Conservation (phyloP, 116 monocot genomes). For the Iris pallida region DNA sequence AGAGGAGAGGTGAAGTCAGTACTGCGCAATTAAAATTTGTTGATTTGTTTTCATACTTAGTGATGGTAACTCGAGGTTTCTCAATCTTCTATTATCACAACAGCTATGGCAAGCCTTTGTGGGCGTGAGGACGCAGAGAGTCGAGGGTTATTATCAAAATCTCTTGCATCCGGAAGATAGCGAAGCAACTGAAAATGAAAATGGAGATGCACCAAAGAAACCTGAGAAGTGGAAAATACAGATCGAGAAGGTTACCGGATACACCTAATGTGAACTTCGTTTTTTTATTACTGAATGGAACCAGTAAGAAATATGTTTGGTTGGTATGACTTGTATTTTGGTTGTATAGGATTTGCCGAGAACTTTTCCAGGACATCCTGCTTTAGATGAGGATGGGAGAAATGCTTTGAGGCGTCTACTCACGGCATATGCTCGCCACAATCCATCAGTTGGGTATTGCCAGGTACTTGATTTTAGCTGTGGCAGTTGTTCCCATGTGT, state of each 20-base stretch:
- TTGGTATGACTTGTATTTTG: slow-evolving; percentile 12
- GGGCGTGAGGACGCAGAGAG: slow-evolving; percentile 48
- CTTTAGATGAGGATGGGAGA: slow-evolving; percentile 86
- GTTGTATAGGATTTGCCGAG: slow-evolving; percentile 83
- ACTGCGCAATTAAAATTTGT: neutral
- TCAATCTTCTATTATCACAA: slow-evolving; percentile 9
- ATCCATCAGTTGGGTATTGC: slow-evolving; percentile 93
- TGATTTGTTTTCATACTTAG: neutral
- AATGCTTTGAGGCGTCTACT: slow-evolving; percentile 84
- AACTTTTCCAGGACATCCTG: slow-evolving; percentile 94
- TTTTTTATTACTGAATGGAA: neutral
- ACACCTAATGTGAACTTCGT: neutral
- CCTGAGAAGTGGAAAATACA: slow-evolving; percentile 88
- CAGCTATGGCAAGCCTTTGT: slow-evolving; percentile 98
- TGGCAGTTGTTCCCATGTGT: too few relatives aligned
- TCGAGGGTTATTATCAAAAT: slow-evolving; percentile 63
- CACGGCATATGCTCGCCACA: slow-evolving; percentile 92
- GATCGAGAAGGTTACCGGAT: slow-evolving; percentile 73
- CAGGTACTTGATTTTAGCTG: slow-evolving; percentile 49
- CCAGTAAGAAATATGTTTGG: slow-evolving; percentile 2
- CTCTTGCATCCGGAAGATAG: slow-evolving; percentile 31
- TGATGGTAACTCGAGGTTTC: slow-evolving; percentile 1
- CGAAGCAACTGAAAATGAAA: slow-evolving; percentile 10
- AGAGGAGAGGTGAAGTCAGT: slow-evolving; percentile 75
- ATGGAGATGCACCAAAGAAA: slow-evolving; percentile 13